Evolutionary conservation across 257 asterid genomes (phyloP), one percentile per base, ranked within the genome.

Genomic region (Vinca minor): DNA sequence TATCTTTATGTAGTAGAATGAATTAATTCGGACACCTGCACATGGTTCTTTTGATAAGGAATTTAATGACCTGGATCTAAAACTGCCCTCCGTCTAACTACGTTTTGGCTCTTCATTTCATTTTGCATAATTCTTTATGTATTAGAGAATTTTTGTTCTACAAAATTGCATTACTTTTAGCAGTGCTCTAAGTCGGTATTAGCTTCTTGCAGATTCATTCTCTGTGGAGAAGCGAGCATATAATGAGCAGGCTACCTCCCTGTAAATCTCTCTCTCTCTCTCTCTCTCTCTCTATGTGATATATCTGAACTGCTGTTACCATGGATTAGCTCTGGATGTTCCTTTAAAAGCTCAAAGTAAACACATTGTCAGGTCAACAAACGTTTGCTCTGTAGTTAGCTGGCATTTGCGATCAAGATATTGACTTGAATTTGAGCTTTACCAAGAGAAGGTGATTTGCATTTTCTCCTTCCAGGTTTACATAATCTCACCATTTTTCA

Each of bases 391-490:
- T 45, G n/a, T 36, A 15, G 15, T 57, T 26, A 47, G 12, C 36
- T 20, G 47, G 62, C 38, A 18, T 14, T 15, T 36, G 64, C 46
- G 47, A 17, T 55, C 15, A 41, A 38, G 63, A 52, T 32, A 62
- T 32, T 52, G 57, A 52, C 57, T 38, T 28, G 15, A 61, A 2
- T 63, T 63, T 32, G 17, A 31, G 36, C 31, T 59, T 8, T 64
- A 44, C 49, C 62, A 45, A 25, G 26, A 44, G 59, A 64, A 64
- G 42, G 70, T 56, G 44, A 21, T 50, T 62, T 61, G 35, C 11
- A 17, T 34, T 45, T 49, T 29, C 14, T 9, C 25, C 10, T 50
- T 56, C n/a, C 20, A 3, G n/a, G 29, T 35, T 39, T 45, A 32
- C 17, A 44, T 42, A 23, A 14, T 35, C 10, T 18, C 46, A 20